These are phyloP conservation scores for Blastobotrys persicus DNA, from an alignment of 1,139 yeast species.

Conservation along the genomic window DNA sequence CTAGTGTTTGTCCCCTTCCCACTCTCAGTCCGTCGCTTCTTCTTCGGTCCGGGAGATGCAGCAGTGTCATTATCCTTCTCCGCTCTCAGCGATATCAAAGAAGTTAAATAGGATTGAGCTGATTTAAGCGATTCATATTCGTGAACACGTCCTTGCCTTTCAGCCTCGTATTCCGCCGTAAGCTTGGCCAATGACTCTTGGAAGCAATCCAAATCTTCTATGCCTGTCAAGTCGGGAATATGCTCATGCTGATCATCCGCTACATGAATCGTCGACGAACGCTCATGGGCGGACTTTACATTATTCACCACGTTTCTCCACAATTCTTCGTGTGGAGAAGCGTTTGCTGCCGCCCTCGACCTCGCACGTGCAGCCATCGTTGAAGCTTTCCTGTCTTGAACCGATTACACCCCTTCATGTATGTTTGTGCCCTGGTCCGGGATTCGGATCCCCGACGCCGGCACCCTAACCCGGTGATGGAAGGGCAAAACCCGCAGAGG, in stretches of 20 bases:
- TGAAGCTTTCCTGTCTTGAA: too few species aligned
- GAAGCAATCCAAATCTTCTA: conserved; percentile 15
- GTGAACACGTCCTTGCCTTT: conserved; percentile 13
- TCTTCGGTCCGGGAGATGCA: conserved; percentile 10
- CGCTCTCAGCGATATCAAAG: conserved; percentile 9
- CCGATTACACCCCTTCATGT: too few species aligned
- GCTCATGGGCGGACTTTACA: conserved; percentile 17
- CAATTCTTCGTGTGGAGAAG: conserved; percentile 6
- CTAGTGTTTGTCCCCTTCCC: too few species aligned
- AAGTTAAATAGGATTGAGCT: conserved; percentile 11
- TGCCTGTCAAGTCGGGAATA: conserved; percentile 11
- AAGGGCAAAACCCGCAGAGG: too few species aligned
- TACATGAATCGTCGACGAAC: conserved; percentile 9
- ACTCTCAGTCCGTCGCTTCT: conserved; percentile 14
- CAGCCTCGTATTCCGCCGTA: conserved; percentile 12
- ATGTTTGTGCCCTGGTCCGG: too few species aligned
- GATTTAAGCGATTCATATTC: conserved; percentile 14
- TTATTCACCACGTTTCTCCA: conserved; percentile 14
- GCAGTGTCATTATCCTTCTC: conserved; percentile 10
- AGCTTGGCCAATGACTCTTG: conserved; percentile 10
- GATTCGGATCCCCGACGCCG: too few species aligned
- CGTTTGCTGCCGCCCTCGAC: conserved; percentile 8
- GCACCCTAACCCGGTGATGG: too few species aligned
- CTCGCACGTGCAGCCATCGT: conserved; percentile 8
- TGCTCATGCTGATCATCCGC: conserved; percentile 12